These are phyloP conservation scores for Mortierella antarctica DNA, from an alignment of 192 early-diverging fungal genomes.

Conservation along the genomic window DNA sequence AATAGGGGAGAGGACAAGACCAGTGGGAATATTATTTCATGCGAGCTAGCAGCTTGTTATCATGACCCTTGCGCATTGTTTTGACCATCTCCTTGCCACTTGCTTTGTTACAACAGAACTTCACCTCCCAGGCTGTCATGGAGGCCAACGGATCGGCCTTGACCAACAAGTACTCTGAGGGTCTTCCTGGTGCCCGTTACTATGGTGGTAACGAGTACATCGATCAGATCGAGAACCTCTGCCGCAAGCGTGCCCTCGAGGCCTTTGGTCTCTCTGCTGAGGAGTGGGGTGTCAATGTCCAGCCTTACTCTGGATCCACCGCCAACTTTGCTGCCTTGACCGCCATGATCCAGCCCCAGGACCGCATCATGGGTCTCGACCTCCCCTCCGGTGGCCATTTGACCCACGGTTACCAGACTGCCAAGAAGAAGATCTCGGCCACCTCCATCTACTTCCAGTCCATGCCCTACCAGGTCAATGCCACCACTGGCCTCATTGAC, in stretches of 20 bases:
- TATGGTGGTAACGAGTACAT: constrained; percentile 99
- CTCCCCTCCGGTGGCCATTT: constrained; percentile 99
- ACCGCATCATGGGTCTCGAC: constrained; percentile 99
- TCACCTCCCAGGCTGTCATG: constrained; percentile 99
- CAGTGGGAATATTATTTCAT: neutral
- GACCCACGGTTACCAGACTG: constrained; percentile 99
- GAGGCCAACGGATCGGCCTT: constrained; percentile 99
- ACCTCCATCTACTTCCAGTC: constrained; percentile 99
- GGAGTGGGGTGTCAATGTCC: constrained; percentile 99
- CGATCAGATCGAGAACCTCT: constrained; percentile 95
- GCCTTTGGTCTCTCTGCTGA: constrained; percentile 90
- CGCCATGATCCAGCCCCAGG: constrained; percentile 94
- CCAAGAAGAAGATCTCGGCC: constrained; percentile 99
- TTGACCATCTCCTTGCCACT: too few species aligned
- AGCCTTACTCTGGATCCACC: constrained; percentile 99
- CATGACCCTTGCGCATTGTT: too few species aligned
- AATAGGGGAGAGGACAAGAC: neutral
- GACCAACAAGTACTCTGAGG: constrained; percentile 99
- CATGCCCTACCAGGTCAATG: constrained; percentile 97
- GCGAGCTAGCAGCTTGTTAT: neutral
- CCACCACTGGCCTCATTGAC: constrained; percentile 89
- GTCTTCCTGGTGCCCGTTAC: constrained; percentile 98
- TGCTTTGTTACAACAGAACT: constrained; percentile 76
- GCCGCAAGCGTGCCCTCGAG: constrained; percentile 93
- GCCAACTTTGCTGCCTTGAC: constrained; percentile 99